phyloP scores from a whole-genome alignment of 116 monocot genomes.

The Papilionanthe hybrid region DNA sequence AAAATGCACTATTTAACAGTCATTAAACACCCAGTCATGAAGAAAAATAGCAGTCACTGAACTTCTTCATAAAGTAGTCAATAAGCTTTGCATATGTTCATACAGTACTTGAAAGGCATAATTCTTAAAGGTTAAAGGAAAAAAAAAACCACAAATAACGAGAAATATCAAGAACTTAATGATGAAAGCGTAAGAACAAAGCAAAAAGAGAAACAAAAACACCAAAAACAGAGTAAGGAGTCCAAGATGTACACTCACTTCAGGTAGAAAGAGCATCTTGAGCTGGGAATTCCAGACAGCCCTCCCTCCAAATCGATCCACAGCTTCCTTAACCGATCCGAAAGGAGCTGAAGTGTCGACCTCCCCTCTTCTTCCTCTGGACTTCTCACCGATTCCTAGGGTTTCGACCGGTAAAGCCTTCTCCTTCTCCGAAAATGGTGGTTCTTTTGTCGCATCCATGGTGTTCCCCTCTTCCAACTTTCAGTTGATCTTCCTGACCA shows the following conservation, averaged over 20 bases:
- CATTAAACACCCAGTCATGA: too few species aligned
- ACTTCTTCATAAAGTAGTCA: too few species aligned
- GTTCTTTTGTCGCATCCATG: neutral
- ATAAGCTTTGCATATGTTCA: too few species aligned
- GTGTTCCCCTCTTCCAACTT: neutral
- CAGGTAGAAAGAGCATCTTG: slow-evolving; percentile 20
- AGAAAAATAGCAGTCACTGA: too few species aligned
- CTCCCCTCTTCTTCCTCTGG: slow-evolving; percentile 12
- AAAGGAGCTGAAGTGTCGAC: slow-evolving; percentile 35
- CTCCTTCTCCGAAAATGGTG: neutral
- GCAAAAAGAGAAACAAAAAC: neutral
- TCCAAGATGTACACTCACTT: neutral
- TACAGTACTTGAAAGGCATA: too few species aligned
- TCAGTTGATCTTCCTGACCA: neutral
- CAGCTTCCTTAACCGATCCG: slow-evolving; percentile 65
- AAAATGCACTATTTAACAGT: too few species aligned
- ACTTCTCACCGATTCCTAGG: neutral
- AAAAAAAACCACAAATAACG: too few species aligned
- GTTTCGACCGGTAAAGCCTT: neutral
- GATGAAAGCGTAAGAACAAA: too few species aligned
- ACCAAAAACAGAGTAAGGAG: neutral
- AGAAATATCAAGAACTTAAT: too few species aligned
- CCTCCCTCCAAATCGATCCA: slow-evolving; percentile 58
- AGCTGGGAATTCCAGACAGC: slow-evolving; percentile 60
- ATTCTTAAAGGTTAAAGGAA: too few species aligned